A percentile compares a stretch with the other conserved stretches of the same genome.
Conservation (phyloP, 768 basidiomycete genomes). For the Macrolepiota albuminosa region DNA sequence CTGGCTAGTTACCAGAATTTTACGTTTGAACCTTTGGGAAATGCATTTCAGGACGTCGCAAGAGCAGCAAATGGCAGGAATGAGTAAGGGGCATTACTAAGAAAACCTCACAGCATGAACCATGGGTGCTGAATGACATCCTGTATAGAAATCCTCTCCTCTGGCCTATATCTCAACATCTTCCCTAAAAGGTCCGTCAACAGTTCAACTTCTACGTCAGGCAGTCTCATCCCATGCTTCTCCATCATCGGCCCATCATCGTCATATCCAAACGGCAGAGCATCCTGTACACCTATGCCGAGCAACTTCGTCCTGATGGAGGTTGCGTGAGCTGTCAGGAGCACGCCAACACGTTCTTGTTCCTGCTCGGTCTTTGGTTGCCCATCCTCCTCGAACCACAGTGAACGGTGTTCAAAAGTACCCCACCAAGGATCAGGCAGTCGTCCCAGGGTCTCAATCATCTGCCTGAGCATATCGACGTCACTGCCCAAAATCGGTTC, state of each 20-base stretch:
- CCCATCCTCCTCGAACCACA: slow-evolving; percentile 35
- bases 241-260: slow-evolving; percentile 32
- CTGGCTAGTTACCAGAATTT: background rate
- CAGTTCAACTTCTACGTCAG: no score
- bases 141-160: no score
- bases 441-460: slow-evolving; percentile 30
- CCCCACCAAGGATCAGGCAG: slow-evolving; percentile 40
- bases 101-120: slow-evolving; percentile 3
- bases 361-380: slow-evolving; percentile 23
- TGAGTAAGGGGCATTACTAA: background rate
- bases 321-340: slow-evolving; percentile 19
- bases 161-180: no score
- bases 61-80: background rate
- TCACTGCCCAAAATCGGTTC: slow-evolving; percentile 29
- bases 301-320: slow-evolving; percentile 24
- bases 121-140: no score
- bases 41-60: background rate
- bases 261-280: slow-evolving; percentile 3
- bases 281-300: slow-evolving; percentile 25
- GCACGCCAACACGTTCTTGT: slow-evolving; percentile 16
- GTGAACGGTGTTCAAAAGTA: slow-evolving; percentile 21
- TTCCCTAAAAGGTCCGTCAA: no score
- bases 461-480: slow-evolving; percentile 26
- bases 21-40: background rate
- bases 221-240: slow-evolving; percentile 14